Base-by-base conservation (phyloP, 805 yeast species). In the Yarrowia sp. region DNA sequence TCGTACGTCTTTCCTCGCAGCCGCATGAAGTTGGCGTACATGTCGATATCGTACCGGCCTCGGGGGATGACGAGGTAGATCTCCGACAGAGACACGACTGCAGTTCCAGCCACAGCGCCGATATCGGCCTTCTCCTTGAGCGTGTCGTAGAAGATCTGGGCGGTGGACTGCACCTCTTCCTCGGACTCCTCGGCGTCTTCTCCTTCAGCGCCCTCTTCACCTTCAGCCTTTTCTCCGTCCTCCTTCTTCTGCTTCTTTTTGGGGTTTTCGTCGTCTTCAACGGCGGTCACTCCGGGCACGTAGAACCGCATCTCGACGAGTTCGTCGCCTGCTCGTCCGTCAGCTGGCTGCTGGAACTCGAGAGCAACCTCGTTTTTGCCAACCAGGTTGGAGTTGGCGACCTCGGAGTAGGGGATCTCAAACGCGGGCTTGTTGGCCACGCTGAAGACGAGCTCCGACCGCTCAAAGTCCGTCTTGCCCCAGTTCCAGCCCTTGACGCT, bases 401-500 rank as follows among this genome's bases (percentile, higher is more conserved):
- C 89, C 20, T 85, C 86, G 10, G 83, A 74, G 76, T 92, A 95
- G 2, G 98, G 97, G 52, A 95, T 80, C 79, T 95, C 99, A 77
- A 94, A 94, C 13, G 89, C 86, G 3, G 99, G 98, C 74, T 90
- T 88, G 72, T 92, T 92, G 74, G 90, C 90, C 24, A 93, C 87
- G 68, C 87, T 86, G 79, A 95, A 93, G 36, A 91, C 86, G 77
- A 95, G 81, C 77, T 95, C 99, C 73, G 92, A 91, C 77, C 97
- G 86, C 20, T 96, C 97, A 76, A 95, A 85, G 76, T 93, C 97
- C 15, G 94, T 83, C 71, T 89, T 87, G 67, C 99, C 99, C 99
- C 99, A 95, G 79, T 95, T 95, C 99, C 99, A 95, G 39, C 99
- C 99, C 80, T 97, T 86, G 71, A 95, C 81, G 5, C 97, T 90